Base-by-base conservation (phyloP, 2,329 filamentous ascomycete species). In the Sclerotinia nivalis region DNA sequence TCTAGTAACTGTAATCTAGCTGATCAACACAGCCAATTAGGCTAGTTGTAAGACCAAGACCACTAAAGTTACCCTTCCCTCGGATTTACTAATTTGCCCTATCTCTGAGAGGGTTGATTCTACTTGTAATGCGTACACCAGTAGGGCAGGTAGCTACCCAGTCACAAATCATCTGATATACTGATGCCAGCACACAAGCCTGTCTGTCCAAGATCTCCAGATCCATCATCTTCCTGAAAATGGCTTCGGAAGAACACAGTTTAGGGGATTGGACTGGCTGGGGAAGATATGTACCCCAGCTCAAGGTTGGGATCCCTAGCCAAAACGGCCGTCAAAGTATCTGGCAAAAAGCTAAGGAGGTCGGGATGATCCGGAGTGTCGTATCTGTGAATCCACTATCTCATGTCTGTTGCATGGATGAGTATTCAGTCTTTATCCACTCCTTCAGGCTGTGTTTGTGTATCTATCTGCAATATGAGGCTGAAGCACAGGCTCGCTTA, bases 251-350 rank as follows among this genome's bases (percentile, higher is more conserved):
- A 37, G 28, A 50, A 37, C 18, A 28, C 25, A 34, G 43, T 62
- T 18, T 28, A 43, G 31, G 49, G 34, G 34, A 9, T 55, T 40
- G 12, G 12, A 43, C 47, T 40, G n/a, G n/a, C n/a, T 40, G 34
- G 49, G 50, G 49, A 43, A 66, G 62, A 66, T 37, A 54, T 66
- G 45, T 54, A 54, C 28, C 62, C 62, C 49, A 43, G 37, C 10
- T 55, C 15, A 28, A 66, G 62, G 49, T 40, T 66, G 13, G 31
- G 45, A 22, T 64, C 22, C 45, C 8, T 37, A 3, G 28, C 22
- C 22, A 45, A 62, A 34, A 50, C 6, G 20, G 20, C 20, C 20
- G 12, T 37, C 45, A 10, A 5, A 15, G 25, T 15, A 61, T 61
- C 25, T 47, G 34, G 9, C 34, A 20, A 59, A 40, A 40, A 12